phyloP scores from a whole-genome alignment of 768 basidiomycete genomes.

The Tulasnella calospora region DNA sequence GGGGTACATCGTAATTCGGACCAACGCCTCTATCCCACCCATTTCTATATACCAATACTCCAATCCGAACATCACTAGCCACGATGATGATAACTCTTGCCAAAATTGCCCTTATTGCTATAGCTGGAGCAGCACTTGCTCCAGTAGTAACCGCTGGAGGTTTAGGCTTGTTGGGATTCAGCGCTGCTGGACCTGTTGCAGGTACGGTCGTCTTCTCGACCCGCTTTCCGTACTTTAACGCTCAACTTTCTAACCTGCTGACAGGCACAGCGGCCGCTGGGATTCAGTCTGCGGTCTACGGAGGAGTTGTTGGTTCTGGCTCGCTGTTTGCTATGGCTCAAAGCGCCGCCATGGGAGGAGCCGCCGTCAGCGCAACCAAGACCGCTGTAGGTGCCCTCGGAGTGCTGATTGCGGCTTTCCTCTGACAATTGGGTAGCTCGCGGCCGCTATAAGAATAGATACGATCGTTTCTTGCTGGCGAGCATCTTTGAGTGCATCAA shows the following conservation, averaged over 20 bases:
- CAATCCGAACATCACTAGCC: not conserved
- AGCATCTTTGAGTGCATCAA: not conserved
- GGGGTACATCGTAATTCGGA: not conserved
- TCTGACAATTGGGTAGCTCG: not conserved
- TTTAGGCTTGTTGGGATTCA: not conserved
- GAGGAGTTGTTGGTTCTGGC: not conserved
- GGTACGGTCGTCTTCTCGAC: not conserved
- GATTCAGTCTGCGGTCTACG: not conserved
- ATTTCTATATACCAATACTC: not conserved
- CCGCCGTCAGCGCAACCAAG: not conserved
- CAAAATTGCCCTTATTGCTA: not conserved
- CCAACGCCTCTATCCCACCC: not conserved
- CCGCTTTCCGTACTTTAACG: too few species aligned
- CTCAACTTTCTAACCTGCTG: not conserved
- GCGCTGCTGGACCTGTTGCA: not conserved
- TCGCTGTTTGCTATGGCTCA: not conserved
- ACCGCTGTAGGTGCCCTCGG: not conserved
- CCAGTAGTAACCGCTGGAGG: not conserved
- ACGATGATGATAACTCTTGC: not conserved
- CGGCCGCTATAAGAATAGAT: too few species aligned
- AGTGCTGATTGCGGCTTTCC: not conserved
- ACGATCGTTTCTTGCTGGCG: not conserved
- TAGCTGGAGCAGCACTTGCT: not conserved
- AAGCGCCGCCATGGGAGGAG: slow-evolving; percentile 5
- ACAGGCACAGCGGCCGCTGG: not conserved